phyloP scores from a whole-genome alignment of 2,329 filamentous ascomycete genomes.

The Botryotinia globosa region DNA sequence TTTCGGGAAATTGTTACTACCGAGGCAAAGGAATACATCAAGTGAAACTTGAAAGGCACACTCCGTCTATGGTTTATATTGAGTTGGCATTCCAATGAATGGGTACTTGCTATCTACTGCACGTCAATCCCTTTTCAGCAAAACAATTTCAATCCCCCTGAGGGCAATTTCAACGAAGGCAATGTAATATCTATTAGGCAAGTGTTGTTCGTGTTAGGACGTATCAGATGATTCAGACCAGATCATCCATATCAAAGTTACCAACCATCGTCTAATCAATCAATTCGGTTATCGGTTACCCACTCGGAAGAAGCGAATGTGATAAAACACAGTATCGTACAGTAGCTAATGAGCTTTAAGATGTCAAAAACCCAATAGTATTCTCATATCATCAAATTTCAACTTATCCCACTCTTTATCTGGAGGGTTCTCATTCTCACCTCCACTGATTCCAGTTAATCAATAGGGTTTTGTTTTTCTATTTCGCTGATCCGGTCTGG shows the following conservation, averaged over 20 bases:
- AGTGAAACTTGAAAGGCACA: neutral
- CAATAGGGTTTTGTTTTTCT: neutral
- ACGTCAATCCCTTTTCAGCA: neutral
- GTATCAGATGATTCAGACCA: slow-evolving; percentile 1
- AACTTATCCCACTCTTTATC: slow-evolving; percentile 4
- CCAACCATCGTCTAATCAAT: slow-evolving; percentile 3
- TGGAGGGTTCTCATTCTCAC: neutral
- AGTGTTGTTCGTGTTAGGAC: neutral
- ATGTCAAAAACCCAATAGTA: neutral
- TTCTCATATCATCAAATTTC: slow-evolving; percentile 8
- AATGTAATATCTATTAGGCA: neutral
- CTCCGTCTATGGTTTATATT: neutral
- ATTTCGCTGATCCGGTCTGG: slow-evolving; percentile 1
- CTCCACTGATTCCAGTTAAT: neutral
- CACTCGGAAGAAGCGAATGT: slow-evolving; percentile 7
- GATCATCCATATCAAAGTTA: neutral
- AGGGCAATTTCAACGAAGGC: neutral
- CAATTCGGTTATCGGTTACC: neutral
- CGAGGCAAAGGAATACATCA: neutral
- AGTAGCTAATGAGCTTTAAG: neutral
- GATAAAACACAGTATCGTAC: neutral
- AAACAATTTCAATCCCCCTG: neutral
- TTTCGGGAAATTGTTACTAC: neutral
- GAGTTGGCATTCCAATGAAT: neutral
- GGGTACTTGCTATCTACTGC: neutral